phyloP scores from a whole-genome alignment of 1,284 basidiomycete genomes.

The Rhodofomes roseus region DNA sequence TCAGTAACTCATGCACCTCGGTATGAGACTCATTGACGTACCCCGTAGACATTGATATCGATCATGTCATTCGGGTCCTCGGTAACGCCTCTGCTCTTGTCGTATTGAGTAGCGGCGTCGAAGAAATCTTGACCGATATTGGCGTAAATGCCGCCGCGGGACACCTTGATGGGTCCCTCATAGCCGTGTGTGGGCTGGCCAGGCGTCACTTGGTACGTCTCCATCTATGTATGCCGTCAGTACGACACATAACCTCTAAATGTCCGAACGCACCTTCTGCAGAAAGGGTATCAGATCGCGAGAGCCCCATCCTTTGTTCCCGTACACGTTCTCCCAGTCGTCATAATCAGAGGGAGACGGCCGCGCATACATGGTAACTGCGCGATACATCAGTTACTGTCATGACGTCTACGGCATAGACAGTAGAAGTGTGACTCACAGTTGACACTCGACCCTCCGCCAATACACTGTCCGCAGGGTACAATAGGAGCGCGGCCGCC shows the following conservation, averaged over 20 bases:
- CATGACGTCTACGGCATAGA: slow-evolving; percentile 21
- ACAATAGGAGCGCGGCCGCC: slow-evolving; percentile 37
- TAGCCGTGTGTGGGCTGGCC: slow-evolving; percentile 24
- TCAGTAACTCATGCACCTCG: too few relatives aligned
- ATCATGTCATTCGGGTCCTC: slow-evolving; percentile 22
- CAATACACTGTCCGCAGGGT: slow-evolving; percentile 41
- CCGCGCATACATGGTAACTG: slow-evolving; percentile 44
- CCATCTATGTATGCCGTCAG: slow-evolving; percentile 31
- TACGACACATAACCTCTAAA: not conserved
- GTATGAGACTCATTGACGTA: slow-evolving; percentile 7
- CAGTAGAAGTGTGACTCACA: slow-evolving; percentile 35
- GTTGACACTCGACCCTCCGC: slow-evolving; percentile 56
- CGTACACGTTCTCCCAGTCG: slow-evolving; percentile 42
- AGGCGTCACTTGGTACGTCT: slow-evolving; percentile 40
- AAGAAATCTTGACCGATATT: slow-evolving; percentile 34
- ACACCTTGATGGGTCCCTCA: slow-evolving; percentile 23
- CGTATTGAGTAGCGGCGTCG: slow-evolving; percentile 39
- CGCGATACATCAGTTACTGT: too few relatives aligned
- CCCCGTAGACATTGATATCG: slow-evolving; percentile 24
- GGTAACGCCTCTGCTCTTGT: slow-evolving; percentile 23
- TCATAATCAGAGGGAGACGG: slow-evolving; percentile 54
- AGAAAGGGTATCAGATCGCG: slow-evolving; percentile 45
- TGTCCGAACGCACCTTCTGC: slow-evolving; percentile 35
- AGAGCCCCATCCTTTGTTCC: slow-evolving; percentile 52
- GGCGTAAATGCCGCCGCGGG: slow-evolving; percentile 15